A percentile compares a stretch with the other conserved stretches of the same genome.
Conservation (phyloP, 371 early-diverging fungal genomes). For the Syncephalastrum racemosum region DNA sequence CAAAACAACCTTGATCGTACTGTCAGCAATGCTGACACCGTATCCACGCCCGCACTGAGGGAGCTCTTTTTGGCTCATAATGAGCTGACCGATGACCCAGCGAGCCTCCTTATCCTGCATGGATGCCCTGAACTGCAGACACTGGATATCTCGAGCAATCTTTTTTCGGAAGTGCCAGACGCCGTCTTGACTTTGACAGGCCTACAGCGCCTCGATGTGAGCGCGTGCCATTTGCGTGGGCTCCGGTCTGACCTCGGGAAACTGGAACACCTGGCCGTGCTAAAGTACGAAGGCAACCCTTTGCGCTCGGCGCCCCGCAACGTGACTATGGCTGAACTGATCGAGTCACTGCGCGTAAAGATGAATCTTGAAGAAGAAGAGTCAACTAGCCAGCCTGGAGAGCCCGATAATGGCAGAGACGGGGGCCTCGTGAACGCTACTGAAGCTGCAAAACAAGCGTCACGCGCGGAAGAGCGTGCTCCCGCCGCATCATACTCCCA, state of each 20-base stretch:
- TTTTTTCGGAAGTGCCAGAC: slow-evolving; percentile 52
- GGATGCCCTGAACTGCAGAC: slow-evolving; percentile 51
- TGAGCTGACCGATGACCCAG: slow-evolving; percentile 21
- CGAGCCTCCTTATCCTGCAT: slow-evolving; percentile 15
- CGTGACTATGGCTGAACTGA: slow-evolving; percentile 46
- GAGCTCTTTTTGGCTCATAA: slow-evolving; percentile 60
- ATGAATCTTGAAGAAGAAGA: slow-evolving; percentile 3
- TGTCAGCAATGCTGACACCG: too few species aligned
- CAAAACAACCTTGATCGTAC: slow-evolving; percentile 38
- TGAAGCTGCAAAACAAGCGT: background rate
- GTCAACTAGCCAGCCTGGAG: slow-evolving; percentile 1
- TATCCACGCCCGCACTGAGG: slow-evolving; percentile 43
- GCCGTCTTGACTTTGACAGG: slow-evolving; percentile 40
- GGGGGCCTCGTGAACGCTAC: slow-evolving; percentile 2
- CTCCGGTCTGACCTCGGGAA: slow-evolving; percentile 59
- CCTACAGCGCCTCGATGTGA: slow-evolving; percentile 61
- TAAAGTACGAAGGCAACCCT: slow-evolving; percentile 62
- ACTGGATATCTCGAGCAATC: slow-evolving; percentile 68
- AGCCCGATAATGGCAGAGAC: background rate
- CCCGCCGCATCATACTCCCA: background rate
- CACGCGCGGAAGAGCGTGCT: background rate
- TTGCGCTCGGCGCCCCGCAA: slow-evolving; percentile 48
- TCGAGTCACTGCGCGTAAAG: slow-evolving; percentile 46
- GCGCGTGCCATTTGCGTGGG: slow-evolving; percentile 54
- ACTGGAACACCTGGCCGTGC: slow-evolving; percentile 43